Percentiles rank a stretch among this genome's conserved stretches.
phyloP scores from a whole-genome alignment of 495 filamentous ascomycete genomes.

The Astrothelium subdiscretum region DNA sequence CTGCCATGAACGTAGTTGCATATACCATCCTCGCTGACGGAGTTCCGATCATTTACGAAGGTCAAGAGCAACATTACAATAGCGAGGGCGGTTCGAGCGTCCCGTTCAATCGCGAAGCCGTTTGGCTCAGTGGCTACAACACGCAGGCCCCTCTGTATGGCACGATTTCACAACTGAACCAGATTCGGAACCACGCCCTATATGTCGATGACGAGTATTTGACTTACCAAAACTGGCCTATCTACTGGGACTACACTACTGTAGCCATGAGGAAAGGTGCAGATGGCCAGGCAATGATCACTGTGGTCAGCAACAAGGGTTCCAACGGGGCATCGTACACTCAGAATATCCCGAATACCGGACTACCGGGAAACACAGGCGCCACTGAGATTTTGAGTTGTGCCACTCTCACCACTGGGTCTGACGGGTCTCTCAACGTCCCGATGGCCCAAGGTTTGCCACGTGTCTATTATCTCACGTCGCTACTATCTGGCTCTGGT shows the following conservation, averaged over 20 bases:
- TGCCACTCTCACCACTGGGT: constrained; percentile 28
- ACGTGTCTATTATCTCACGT: constrained; percentile 20
- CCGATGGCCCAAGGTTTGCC: constrained; percentile 21
- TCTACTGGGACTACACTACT: constrained; percentile 44
- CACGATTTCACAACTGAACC: constrained; percentile 45
- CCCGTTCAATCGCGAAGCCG: constrained; percentile 59
- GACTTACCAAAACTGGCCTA: constrained; percentile 41
- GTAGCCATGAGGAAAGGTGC: constrained; percentile 57
- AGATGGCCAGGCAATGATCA: constrained; percentile 43
- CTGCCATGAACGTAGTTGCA: constrained; percentile 57
- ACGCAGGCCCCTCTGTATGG: constrained; percentile 49
- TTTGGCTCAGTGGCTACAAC: constrained; percentile 58
- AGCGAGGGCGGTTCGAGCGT: constrained; percentile 36
- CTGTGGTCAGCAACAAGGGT: constrained; percentile 50
- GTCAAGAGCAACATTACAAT: constrained; percentile 60
- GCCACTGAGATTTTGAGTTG: constrained; percentile 40
- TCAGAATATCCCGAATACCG: constrained; percentile 35
- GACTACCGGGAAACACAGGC: constrained; percentile 24
- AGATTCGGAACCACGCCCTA: constrained; percentile 47
- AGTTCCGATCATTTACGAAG: constrained; percentile 55
- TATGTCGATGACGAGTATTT: constrained; percentile 35
- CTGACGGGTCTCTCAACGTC: constrained; percentile 18
- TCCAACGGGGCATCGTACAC: constrained; percentile 32
- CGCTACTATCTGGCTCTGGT: constrained; percentile 14
- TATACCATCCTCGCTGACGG: constrained; percentile 62